Conservation (phyloP, 2,329 filamentous ascomycete genomes). For the Mycosphaerelloides madeirae region DNA sequence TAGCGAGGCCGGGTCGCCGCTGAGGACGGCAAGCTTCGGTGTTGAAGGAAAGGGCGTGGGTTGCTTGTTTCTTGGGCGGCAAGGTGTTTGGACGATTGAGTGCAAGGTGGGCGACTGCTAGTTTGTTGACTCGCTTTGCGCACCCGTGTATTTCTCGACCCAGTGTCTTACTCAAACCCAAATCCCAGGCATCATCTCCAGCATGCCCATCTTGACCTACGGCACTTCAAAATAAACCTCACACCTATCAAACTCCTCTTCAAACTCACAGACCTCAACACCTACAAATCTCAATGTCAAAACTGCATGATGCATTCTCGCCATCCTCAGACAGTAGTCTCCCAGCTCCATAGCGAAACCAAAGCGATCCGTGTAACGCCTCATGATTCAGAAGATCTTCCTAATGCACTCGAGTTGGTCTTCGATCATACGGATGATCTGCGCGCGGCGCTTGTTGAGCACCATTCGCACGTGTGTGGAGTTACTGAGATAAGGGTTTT, state of each 20-base stretch:
- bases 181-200: no score
- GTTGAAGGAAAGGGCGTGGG: no score
- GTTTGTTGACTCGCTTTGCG: no score
- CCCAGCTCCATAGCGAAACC: background rate
- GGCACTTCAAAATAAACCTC: conserved; percentile 5
- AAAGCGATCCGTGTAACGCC: background rate
- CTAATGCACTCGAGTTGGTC: background rate
- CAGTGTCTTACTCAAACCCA: no score
- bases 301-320: conserved; percentile 1
- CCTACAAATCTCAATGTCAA: conserved; percentile 1
- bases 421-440: conserved; percentile 1
- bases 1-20: no score
- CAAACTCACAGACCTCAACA: conserved; percentile 5
- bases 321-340: background rate
- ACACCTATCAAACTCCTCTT: conserved; percentile 2
- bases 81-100: no score
- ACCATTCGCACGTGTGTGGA: background rate
- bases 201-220: conserved; percentile 1
- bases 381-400: background rate
- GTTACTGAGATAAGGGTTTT: background rate
- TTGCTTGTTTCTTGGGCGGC: no score
- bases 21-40: no score
- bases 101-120: no score
- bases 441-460: background rate
- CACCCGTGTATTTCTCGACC: no score